These are phyloP conservation scores for Malassezia nana DNA, from an alignment of 1,284 basidiomycete genomes.

Conservation along the genomic window DNA sequence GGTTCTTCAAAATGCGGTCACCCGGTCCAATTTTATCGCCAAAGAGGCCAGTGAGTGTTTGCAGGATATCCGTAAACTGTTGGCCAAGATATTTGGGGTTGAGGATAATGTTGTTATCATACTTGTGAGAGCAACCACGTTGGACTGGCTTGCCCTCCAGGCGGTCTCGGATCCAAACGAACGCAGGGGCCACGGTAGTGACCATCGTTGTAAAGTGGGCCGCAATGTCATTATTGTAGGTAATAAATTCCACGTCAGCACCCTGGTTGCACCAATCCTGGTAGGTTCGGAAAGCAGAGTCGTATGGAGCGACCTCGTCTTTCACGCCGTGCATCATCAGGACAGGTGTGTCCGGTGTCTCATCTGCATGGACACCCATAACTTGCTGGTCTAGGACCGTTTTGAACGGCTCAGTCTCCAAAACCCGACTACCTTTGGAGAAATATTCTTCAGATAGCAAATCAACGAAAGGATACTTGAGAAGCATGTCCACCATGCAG, in stretches of 20 bases:
- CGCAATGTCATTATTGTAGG: constrained; percentile 2
- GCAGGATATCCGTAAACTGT: neutral
- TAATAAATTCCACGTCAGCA: neutral
- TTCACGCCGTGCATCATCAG: constrained; percentile 28
- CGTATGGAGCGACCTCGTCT: constrained; percentile 37
- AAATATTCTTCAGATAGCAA: neutral
- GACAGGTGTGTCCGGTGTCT: constrained; percentile 23
- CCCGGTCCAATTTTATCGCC: neutral
- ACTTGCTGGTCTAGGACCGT: neutral
- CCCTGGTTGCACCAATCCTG: neutral
- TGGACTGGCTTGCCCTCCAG: constrained; percentile 18
- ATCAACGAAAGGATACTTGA: constrained; percentile 1
- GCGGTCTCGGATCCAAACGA: constrained; percentile 22
- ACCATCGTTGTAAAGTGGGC: constrained; percentile 27
- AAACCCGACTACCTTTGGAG: constrained; percentile 5
- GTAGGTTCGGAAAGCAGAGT: neutral
- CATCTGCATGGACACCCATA: neutral
- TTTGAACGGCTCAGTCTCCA: neutral
- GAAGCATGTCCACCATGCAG: constrained; percentile 7
- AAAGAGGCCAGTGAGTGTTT: neutral
- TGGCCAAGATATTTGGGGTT: neutral
- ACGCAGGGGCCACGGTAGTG: constrained; percentile 17
- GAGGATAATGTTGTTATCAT: neutral
- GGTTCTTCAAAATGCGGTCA: too few species aligned
- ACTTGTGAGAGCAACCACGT: neutral